Conservation (phyloP, 108 stramenopile species). For the Stephanodiscus minutulus region DNA sequence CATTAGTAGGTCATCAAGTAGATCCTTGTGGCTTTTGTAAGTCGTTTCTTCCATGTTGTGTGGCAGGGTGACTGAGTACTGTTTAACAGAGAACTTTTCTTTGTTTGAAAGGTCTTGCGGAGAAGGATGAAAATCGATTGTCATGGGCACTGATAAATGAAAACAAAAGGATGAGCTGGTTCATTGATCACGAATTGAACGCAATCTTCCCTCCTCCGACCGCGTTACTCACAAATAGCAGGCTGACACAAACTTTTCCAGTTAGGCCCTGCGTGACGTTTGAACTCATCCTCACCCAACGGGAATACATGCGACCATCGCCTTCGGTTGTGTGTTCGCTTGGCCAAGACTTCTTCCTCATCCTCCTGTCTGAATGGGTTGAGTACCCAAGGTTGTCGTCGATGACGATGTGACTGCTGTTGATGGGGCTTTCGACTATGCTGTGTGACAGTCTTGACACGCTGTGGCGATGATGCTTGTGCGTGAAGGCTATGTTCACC, state of each 20-base stretch:
- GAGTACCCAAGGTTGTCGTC: slow-evolving; percentile 64
- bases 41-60: slow-evolving; percentile 68
- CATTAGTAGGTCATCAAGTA: slow-evolving; percentile 60
- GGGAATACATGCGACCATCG: slow-evolving; percentile 98
- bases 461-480: slow-evolving; percentile 17
- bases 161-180: slow-evolving; percentile 7
- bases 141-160: slow-evolving; percentile 74
- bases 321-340: slow-evolving; percentile 94
- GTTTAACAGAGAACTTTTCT: slow-evolving; percentile 69
- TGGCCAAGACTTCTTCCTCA: slow-evolving; percentile 86
- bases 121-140: slow-evolving; percentile 95
- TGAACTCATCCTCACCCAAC: slow-evolving; percentile 81
- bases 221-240: slow-evolving; percentile 66
- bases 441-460: slow-evolving; percentile 18
- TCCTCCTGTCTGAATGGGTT: slow-evolving; percentile 94
- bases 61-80: slow-evolving; percentile 73
- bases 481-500: slow-evolving; percentile 6
- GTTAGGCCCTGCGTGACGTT: slow-evolving; percentile 87
- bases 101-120: slow-evolving; percentile 74
- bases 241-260: slow-evolving; percentile 97
- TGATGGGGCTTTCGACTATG: slow-evolving; percentile 22
- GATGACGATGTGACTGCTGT: slow-evolving; percentile 39
- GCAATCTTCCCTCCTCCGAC: not conserved
- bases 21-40: slow-evolving; percentile 75
- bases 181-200: not conserved